Evolutionary conservation across 208 protist genomes (phyloP), one percentile per base, ranked within the genome.

Genomic region (Leishmania braziliensis): DNA sequence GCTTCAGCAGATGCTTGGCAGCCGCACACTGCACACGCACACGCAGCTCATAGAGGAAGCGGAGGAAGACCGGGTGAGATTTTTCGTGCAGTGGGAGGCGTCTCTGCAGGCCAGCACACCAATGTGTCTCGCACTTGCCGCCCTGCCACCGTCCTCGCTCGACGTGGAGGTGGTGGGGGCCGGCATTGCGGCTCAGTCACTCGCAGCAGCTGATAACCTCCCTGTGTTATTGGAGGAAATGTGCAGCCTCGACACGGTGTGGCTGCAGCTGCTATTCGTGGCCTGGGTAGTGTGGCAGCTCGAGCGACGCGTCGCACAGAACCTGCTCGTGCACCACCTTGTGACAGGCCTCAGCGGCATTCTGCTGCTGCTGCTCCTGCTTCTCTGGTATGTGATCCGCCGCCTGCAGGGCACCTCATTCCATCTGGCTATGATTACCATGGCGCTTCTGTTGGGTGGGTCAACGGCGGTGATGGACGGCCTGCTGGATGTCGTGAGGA

Each of bases 331-430:
- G 18, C 88, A 86, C 6, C 76, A 91, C 75, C 23, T 93, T 43
- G 72, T 92, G 18, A 90, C 89, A 0, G 89, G 84, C 29, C 36
- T 93, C 6, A 88, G 77, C 54, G 87, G 92, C 6, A 69, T 88
- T 1, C 39, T 93, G 33, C 84, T 94, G 50, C 75, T 96, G 5
- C 18, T 81, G 51, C n/a, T 82, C 0, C 53, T 94, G 46, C 26
- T 81, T 4, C 3, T 92, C 4, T 83, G 92, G 14, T 92, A 91
- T 77, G n/a, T 91, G 0, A 36, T 92, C 6, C 81, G 85, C 2
- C 79, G 87, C 26, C n/a, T 96, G 65, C 90, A 94, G 71, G 78
- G 78, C 33, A 93, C 90, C 88, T 89, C 88, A 18, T 60, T 93
- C 20, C 92, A 92, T 68, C 70, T 91, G 50, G 85, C 84, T 6